Conservation (phyloP, 148 eudicot species). For the Agrostemma githago region DNA sequence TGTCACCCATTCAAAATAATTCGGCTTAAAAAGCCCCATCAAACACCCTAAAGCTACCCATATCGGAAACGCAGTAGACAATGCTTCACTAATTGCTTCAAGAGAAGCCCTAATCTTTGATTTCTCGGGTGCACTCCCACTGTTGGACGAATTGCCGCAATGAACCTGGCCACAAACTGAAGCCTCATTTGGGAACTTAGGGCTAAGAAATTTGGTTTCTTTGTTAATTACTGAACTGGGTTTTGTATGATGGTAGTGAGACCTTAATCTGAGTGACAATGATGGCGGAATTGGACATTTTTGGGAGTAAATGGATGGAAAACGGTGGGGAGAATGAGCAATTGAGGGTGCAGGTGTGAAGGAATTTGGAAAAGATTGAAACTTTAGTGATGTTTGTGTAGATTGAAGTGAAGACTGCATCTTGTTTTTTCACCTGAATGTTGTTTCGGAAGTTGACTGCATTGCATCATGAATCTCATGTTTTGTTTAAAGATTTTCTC, state of each 20-base stretch:
- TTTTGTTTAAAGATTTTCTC: too few relatives aligned
- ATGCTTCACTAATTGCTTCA: constrained; percentile 42
- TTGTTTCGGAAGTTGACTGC: neutral
- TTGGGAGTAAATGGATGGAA: constrained; percentile 14
- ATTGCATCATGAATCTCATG: too few relatives aligned
- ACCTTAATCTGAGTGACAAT: constrained; percentile 16
- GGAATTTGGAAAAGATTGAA: constrained; percentile 10
- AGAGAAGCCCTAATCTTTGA: constrained; percentile 31
- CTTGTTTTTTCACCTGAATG: neutral
- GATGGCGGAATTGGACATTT: neutral
- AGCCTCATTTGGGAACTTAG: constrained; percentile 15
- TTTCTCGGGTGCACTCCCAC: constrained; percentile 23
- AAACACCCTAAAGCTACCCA: constrained; percentile 85
- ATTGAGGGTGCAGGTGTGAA: constrained; percentile 4
- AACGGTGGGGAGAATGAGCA: neutral
- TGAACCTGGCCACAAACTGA: constrained; percentile 20
- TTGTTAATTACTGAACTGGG: constrained; percentile 14
- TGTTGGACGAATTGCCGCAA: constrained; percentile 68
- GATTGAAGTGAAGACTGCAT: constrained; percentile 27
- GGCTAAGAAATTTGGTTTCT: constrained; percentile 5
- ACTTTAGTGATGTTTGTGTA: constrained; percentile 17
- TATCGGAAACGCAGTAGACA: constrained; percentile 72
- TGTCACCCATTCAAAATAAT: constrained; percentile 55
- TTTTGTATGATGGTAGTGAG: neutral
- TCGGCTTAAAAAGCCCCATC: constrained; percentile 51